Base-by-base conservation (phyloP, 176 grass and related monocot species). In the Cenchrus americanus region DNA sequence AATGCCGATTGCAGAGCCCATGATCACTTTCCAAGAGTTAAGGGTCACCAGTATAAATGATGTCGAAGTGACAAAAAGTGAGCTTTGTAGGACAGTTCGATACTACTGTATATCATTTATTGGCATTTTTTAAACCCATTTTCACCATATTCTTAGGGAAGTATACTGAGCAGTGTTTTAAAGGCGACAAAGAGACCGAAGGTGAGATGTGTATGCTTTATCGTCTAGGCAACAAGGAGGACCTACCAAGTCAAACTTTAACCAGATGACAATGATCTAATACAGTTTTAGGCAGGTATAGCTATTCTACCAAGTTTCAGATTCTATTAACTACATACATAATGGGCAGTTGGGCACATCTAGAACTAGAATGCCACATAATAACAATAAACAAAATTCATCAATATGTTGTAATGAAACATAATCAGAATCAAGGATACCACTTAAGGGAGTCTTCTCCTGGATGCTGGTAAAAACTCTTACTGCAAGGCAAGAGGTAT, bases 391-490 rank as follows among this genome's bases (percentile, higher is more conserved):
- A 24, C 14, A 12, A 51, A 46, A 7, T 64, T 32, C 22, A 74
- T 55, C 55, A 74, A 48, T 66, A 23, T n/a, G 11, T 41, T 85
- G 52, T 69, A 84, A 91, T 75, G 8, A 74, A 77, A 47, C 59
- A 13, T 62, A 89, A 86, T 52, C 37, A 63, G 18, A 88, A 57
- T 23, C 6, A 82, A 98, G 91, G 93, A 95, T 98, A 98, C 96
- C 83, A 65, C 89, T 98, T 77, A 89, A 82, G 10, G 96, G 93
- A 90, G 96, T 92, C 80, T 89, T 88, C 86, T 98, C 96, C 85
- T 98, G 93, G 81, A 96, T 90, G 84, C 85, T 98, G 54, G 93
- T 98, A 64, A 98, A 98, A 78, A 98, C 91, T 94, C 96, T 90
- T 75, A 96, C 93, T 98, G 91, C 73, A 90, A 77, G 44, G 43